Evolutionary conservation across 768 basidiomycete genomes (phyloP).

Genomic region (Mycena haematopus): DNA sequence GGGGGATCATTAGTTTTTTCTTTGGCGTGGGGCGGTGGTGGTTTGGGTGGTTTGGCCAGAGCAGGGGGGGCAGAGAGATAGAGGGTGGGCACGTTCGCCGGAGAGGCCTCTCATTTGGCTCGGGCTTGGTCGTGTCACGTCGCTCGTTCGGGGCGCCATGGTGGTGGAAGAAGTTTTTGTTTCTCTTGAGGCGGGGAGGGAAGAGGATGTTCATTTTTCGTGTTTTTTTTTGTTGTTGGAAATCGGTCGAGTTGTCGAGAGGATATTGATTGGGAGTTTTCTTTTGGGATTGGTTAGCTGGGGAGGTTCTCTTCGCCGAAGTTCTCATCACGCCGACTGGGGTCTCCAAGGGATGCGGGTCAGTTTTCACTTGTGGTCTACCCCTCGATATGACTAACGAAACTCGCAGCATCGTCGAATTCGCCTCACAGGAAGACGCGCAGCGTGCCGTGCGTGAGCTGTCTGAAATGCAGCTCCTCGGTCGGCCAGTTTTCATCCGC

Average conservation of each 20-base stretch:
- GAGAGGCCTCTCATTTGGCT: conserved; percentile 22
- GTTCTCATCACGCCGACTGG: conserved; percentile 96
- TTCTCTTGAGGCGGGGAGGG: conserved; percentile 33
- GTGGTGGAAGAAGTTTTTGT: conserved; percentile 39
- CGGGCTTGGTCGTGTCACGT: conserved; percentile 13
- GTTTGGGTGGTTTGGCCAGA: conserved; percentile 23
- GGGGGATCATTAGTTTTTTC: conserved; percentile 67
- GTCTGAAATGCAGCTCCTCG: conserved; percentile 88
- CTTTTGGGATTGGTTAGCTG: conserved; percentile 90
- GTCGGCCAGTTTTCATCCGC: conserved; percentile 94
- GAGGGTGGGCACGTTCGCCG: conserved; percentile 7
- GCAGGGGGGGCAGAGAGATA: conserved; percentile 6
- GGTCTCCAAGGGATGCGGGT: conserved; percentile 99
- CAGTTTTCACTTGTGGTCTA: conserved; percentile 42
- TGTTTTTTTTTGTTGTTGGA: conserved; percentile 53
- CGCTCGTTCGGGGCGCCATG: conserved; percentile 4
- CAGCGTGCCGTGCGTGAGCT: conserved; percentile 90
- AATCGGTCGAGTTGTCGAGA: conserved; percentile 68
- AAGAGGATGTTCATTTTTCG: conserved; percentile 42
- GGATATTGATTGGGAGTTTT: conserved; percentile 96
- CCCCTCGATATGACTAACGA: conserved; percentile 18
- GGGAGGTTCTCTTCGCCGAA: conserved; percentile 99
- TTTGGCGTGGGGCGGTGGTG: conserved; percentile 25
- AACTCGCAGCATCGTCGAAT: conserved; percentile 87
- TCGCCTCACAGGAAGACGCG: conserved; percentile 85